Conservation (phyloP, 805 yeast genomes). For the Naumovozyma dairenensis region DNA sequence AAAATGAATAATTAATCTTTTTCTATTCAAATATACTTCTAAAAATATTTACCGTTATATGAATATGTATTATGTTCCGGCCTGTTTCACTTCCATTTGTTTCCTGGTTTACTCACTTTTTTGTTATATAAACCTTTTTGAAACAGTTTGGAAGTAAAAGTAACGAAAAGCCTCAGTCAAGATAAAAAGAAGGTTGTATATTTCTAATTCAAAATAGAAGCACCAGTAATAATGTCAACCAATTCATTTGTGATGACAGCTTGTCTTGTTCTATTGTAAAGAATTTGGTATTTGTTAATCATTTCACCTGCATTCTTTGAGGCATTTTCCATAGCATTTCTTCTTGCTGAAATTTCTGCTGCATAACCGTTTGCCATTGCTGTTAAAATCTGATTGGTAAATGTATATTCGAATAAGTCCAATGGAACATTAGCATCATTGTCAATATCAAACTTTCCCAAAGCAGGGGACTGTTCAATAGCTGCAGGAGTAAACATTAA, state of each 20-base stretch:
- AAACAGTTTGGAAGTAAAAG: too few species aligned
- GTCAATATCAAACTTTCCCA: constrained; percentile 71
- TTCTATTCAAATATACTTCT: too few species aligned
- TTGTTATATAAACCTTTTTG: too few species aligned
- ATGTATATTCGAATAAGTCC: constrained; percentile 72
- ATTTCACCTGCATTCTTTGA: constrained; percentile 99
- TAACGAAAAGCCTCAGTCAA: too few species aligned
- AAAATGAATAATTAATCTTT: too few species aligned
- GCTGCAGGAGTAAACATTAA: constrained; percentile 60
- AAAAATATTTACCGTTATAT: too few species aligned
- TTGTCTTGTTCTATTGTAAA: constrained; percentile 99
- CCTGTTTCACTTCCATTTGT: too few species aligned
- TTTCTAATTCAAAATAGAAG: constrained; percentile 84
- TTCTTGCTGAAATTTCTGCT: constrained; percentile 94
- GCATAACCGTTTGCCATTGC: constrained; percentile 98
- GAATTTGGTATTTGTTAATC: constrained; percentile 91
- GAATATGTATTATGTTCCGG: too few species aligned
- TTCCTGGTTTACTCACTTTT: too few species aligned
- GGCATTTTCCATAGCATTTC: constrained; percentile 99
- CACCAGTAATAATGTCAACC: constrained; percentile 99
- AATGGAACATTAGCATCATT: constrained; percentile 59
- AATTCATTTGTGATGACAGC: constrained; percentile 98
- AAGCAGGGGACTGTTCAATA: constrained; percentile 76
- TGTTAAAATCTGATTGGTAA: constrained; percentile 80
- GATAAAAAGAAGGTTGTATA: neutral